Percentiles rank a stretch among this genome's conserved stretches.
Evolutionary conservation across 2,329 filamentous ascomycete species (phyloP).

Genomic region (Botrytis elliptica): DNA sequence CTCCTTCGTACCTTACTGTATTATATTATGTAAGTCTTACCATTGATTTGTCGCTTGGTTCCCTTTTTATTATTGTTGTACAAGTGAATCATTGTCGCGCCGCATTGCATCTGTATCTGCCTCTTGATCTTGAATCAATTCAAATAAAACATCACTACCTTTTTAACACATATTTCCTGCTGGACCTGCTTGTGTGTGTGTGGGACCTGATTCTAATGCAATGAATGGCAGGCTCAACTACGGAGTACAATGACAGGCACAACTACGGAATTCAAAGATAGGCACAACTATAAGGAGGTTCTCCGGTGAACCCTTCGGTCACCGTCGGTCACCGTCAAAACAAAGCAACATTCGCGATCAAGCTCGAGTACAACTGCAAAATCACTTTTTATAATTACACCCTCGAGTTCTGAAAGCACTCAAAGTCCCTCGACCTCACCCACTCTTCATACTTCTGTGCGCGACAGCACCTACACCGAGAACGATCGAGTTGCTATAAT

Average conservation of each 20-base stretch:
- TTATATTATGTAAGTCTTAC: not conserved
- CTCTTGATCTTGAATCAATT: not conserved
- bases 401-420: constrained; percentile 21
- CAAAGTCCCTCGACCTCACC: constrained; percentile 23
- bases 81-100: not conserved
- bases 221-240: constrained; percentile 12
- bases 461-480: not conserved
- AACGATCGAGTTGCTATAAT: constrained; percentile 15
- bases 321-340: not conserved
- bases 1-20: not conserved
- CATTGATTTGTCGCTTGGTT: not conserved
- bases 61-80: not conserved
- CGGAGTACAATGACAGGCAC: constrained; percentile 9
- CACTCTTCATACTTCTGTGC: constrained; percentile 15
- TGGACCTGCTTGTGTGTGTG: not conserved
- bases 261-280: too few species aligned
- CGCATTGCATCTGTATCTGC: not conserved
- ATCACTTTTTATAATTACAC: constrained; percentile 19
- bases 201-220: constrained; percentile 4
- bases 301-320: not conserved
- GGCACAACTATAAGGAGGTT: not conserved
- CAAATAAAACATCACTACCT: constrained; percentile 1
- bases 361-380: constrained; percentile 22
- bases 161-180: not conserved
- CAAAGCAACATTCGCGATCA: constrained; percentile 16